A percentile compares a stretch with the other conserved stretches of the same genome.
Conservation (phyloP, 768 basidiomycete genomes). For the Phlebiopsis flavidoalba region DNA sequence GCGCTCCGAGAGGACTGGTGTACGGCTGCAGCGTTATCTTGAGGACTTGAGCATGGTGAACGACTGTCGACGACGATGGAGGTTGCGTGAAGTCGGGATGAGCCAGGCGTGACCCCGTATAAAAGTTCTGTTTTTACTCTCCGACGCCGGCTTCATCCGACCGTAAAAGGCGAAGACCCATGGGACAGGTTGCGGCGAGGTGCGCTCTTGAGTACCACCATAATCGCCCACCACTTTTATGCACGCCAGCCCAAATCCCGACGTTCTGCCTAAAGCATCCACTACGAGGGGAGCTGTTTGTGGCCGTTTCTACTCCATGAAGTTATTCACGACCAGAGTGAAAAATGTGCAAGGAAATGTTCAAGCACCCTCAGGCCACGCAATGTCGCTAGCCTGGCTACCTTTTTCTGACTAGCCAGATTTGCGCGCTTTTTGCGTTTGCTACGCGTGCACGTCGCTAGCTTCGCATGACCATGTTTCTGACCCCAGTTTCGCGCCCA, state of each 20-base stretch:
- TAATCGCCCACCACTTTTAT: neutral
- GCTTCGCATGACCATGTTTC: too few relatives aligned
- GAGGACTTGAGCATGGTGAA: slow-evolving; percentile 77
- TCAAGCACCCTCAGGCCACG: too few relatives aligned
- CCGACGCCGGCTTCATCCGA: slow-evolving; percentile 23
- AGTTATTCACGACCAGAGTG: neutral
- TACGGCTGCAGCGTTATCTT: slow-evolving; percentile 81
- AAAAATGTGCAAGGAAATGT: too few relatives aligned
- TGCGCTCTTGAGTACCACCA: neutral
- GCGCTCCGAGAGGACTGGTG: slow-evolving; percentile 84
- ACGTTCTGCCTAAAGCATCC: neutral
- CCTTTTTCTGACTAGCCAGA: neutral
- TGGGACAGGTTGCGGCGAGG: neutral
- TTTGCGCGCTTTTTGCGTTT: neutral
- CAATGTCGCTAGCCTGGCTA: too few relatives aligned
- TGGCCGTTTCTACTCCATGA: neutral
- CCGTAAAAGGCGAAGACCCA: slow-evolving; percentile 1
- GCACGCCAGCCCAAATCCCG: slow-evolving; percentile 4
- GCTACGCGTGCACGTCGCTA: too few relatives aligned
- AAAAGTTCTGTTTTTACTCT: slow-evolving; percentile 25
- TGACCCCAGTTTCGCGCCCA: neutral
- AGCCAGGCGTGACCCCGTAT: slow-evolving; percentile 21
- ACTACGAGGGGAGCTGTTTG: too few relatives aligned
- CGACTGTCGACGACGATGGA: slow-evolving; percentile 26
- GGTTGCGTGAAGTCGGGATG: slow-evolving; percentile 21